Evolutionary conservation across 2,329 filamentous ascomycete genomes (phyloP), one percentile per base, ranked within the genome.

Genomic region (Colletotrichum navitas): DNA sequence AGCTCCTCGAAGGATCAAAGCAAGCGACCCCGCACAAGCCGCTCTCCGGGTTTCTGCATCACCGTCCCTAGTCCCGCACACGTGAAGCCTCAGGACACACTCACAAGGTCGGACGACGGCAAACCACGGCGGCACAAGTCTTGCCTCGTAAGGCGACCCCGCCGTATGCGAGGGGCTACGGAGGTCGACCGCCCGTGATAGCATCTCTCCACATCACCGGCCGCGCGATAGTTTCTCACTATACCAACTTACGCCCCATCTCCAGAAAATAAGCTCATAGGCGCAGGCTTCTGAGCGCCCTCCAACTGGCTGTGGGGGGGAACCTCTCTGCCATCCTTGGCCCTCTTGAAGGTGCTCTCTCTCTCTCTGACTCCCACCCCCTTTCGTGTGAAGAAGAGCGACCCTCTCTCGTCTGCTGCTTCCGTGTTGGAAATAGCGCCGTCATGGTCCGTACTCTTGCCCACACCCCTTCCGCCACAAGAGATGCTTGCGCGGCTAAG

Each of bases 61-160:
- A 56, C 45, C 54, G 51, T 41, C 26, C 66, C 59, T 66, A 49
- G 55, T 45, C 62, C 26, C 43, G 11, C 11, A 39, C 63, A 70
- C 51, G 55, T 62, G 63, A 66, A 66, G 67, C 63, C 56, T 21
- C 11, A 36, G 24, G 49, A 61, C 21, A 41, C 32, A 24, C 49
- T 39, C 47, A 47, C 49, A 34, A 26, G 7, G n/a, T n/a, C 24
- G 18, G 55, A 24, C 62, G 36, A 36, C 32, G 41, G 67, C 32
- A 34, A 66, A 66, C 67, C 67, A 66, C 67, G 32, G 67, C 67
- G 67, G 63, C 67, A 70, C 67, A 67, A 70, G 63, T 36, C 41
- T 52, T 39, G 41, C 36, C 66, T 62, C 26, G 66, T n/a, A 26
- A 51, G 24, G 49, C 24, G 60, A 49, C 21, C 60, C 29, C 34